A percentile compares a stretch with the other conserved stretches of the same genome.
These are phyloP conservation scores for Diutina siamensis DNA, from an alignment of 1,139 yeast species.

Conservation along the genomic window DNA sequence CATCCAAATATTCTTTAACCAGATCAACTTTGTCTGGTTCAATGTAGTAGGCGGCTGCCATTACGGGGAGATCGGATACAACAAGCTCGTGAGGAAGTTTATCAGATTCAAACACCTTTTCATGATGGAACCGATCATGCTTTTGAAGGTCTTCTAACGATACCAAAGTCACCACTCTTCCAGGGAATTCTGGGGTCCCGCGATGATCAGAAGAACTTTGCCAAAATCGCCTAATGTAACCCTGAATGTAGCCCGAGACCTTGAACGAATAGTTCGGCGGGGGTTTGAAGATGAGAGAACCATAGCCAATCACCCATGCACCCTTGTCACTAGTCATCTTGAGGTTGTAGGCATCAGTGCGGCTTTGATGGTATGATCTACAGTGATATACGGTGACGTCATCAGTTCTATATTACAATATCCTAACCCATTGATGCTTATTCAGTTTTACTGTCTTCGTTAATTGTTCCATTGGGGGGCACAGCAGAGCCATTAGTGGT, in stretches of 20 bases:
- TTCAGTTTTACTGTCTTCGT: neutral
- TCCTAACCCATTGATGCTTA: neutral
- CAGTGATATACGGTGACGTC: no score
- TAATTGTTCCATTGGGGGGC: no score
- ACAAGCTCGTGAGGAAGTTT: conserved; percentile 14
- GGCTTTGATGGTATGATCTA: no score
- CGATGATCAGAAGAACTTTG: conserved; percentile 84
- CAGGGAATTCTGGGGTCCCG: conserved; percentile 78
- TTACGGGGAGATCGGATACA: conserved; percentile 42
- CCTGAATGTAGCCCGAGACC: conserved; percentile 65
- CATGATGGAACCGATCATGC: conserved; percentile 31
- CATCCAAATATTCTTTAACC: conserved; percentile 60
- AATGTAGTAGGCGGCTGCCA: conserved; percentile 84
- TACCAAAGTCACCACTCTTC: conserved; percentile 76
- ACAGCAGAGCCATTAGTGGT: no score
- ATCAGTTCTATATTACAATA: no score
- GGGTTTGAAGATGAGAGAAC: conserved; percentile 83
- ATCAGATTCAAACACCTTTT: conserved; percentile 29
- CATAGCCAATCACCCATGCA: conserved; percentile 80
- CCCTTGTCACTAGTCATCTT: conserved; percentile 1
- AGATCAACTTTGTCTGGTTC: conserved; percentile 48
- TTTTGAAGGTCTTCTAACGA: conserved; percentile 41
- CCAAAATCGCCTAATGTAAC: conserved; percentile 81
- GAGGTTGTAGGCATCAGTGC: no score
- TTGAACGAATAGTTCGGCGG: conserved; percentile 58